Percentiles rank a stretch among this genome's conserved stretches.
phyloP scores from a whole-genome alignment of 768 basidiomycete species.

The Collybia sp. region DNA sequence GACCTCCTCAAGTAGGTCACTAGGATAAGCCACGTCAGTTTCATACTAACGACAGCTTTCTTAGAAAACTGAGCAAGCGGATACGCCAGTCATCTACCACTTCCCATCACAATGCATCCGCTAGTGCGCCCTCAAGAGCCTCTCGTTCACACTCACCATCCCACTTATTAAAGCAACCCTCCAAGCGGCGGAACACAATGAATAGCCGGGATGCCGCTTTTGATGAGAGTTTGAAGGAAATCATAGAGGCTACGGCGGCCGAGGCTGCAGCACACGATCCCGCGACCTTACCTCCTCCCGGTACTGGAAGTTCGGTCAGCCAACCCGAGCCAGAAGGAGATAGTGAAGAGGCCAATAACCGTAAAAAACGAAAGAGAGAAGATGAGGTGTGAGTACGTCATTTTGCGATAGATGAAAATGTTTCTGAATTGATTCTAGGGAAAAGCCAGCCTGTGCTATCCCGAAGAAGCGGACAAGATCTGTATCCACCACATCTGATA shows the following conservation, averaged over 20 bases:
- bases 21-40: slow-evolving; percentile 9
- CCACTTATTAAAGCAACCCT: slow-evolving; percentile 51
- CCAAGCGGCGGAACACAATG: slow-evolving; percentile 94
- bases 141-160: slow-evolving; percentile 76
- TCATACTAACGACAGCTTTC: slow-evolving; percentile 11
- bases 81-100: slow-evolving; percentile 61
- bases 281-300: slow-evolving; percentile 20
- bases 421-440: background rate
- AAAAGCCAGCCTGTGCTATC: slow-evolving; percentile 22
- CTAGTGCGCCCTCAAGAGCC: slow-evolving; percentile 45
- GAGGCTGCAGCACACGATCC: slow-evolving; percentile 55
- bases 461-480: slow-evolving; percentile 76
- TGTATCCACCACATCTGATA: slow-evolving; percentile 66
- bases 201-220: slow-evolving; percentile 94
- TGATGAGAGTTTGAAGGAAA: slow-evolving; percentile 80
- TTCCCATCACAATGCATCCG: slow-evolving; percentile 46
- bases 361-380: slow-evolving; percentile 77
- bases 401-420: background rate
- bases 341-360: slow-evolving; percentile 32
- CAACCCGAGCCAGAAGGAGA: slow-evolving; percentile 45
- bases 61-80: slow-evolving; percentile 60
- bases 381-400: slow-evolving; percentile 58
- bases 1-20: slow-evolving; percentile 74
- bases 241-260: slow-evolving; percentile 70
- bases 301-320: slow-evolving; percentile 28